Evolutionary conservation across 2,329 filamentous ascomycete genomes (phyloP).

Genomic region (Tolypocladium capitatum): DNA sequence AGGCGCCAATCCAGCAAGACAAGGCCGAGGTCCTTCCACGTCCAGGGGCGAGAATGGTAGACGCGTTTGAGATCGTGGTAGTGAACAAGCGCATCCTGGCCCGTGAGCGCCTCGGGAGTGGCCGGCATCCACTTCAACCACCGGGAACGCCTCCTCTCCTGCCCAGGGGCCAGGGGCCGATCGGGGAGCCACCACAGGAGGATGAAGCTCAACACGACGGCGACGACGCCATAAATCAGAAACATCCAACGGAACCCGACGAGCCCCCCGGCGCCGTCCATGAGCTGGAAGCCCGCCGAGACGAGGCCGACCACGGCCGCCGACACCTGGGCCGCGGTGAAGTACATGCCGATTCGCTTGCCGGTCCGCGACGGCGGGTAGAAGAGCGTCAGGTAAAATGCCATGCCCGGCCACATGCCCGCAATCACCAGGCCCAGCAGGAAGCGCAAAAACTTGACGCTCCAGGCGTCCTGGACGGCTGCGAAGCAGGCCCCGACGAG

Average conservation of each 20-base stretch:
- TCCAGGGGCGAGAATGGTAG: slow-evolving; percentile 66
- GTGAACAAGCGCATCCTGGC: slow-evolving; percentile 67
- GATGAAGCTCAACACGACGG: slow-evolving; percentile 54
- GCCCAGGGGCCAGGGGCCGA: slow-evolving; percentile 61
- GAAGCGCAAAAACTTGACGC: slow-evolving; percentile 75
- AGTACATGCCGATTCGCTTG: slow-evolving; percentile 82
- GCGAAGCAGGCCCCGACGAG: slow-evolving; percentile 74
- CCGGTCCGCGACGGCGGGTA: slow-evolving; percentile 78
- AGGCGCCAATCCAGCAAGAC: slow-evolving; percentile 78
- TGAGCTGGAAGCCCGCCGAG: slow-evolving; percentile 81
- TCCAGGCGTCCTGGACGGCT: slow-evolving; percentile 71
- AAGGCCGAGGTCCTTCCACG: slow-evolving; percentile 49
- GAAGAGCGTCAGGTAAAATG: slow-evolving; percentile 83
- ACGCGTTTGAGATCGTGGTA: slow-evolving; percentile 72
- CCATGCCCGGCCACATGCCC: slow-evolving; percentile 93
- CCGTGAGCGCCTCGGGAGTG: slow-evolving; percentile 57
- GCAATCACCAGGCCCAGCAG: slow-evolving; percentile 78
- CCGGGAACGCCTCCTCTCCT: slow-evolving; percentile 35
- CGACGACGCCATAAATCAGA: slow-evolving; percentile 68
- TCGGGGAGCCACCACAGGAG: slow-evolving; percentile 89
- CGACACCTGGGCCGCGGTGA: slow-evolving; percentile 77
- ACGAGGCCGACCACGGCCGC: slow-evolving; percentile 82
- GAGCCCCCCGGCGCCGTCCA: slow-evolving; percentile 65
- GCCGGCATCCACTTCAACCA: slow-evolving; percentile 53
- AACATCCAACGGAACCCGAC: slow-evolving; percentile 92